Evolutionary conservation across 2,329 filamentous ascomycete species (phyloP), one percentile per base, ranked within the genome.

Genomic region (Aspergillus intermedius): DNA sequence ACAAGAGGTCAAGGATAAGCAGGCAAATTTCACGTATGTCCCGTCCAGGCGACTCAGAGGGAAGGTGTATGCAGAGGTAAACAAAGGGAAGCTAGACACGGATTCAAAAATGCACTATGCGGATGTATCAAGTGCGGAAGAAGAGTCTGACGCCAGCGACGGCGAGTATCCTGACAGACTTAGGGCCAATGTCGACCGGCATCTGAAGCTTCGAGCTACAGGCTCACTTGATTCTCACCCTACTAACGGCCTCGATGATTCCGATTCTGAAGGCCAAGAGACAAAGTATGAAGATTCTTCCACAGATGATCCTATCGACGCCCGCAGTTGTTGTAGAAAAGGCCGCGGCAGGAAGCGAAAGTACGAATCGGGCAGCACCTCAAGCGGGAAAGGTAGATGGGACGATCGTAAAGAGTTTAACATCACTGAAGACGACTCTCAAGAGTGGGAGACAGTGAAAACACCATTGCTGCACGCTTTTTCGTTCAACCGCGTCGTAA

Each of bases 401-500:
- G 43, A 64, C 19, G 56, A 60, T 28, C 47, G 48, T 13, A 58
- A 59, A 35, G 52, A 55, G 5, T 60, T 68, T 47, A 55, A 56
- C 15, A 60, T 64, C 28, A 49, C 25, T 12, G 45, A 44, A 12
- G 15, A 40, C 8, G 25, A 43, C 35, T 28, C 35, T 12, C 51
- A 58, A 15, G 41, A 54, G 21, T 65, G 62, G 61, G 54, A 50
- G 9, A 49, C 48, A 3, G 50, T 71, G 25, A 61, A 49, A 37
- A 57, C 48, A 6, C 70, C 71, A 1, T 59, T 80, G 0, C 58
- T 86, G 1, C 81, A 86, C 50, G 74, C 81, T 56, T 86, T 85
- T 58, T 62, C 68, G 2, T 86, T 80, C 60, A 77, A 78, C 47
- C 73, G 83, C 5, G 50, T 86, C 0, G 74, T 86, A 2, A 69